Percentiles rank a stretch among this genome's conserved stretches.
Conservation (phyloP, 2,329 filamentous ascomycete species). For the Hypoxylon sp. region DNA sequence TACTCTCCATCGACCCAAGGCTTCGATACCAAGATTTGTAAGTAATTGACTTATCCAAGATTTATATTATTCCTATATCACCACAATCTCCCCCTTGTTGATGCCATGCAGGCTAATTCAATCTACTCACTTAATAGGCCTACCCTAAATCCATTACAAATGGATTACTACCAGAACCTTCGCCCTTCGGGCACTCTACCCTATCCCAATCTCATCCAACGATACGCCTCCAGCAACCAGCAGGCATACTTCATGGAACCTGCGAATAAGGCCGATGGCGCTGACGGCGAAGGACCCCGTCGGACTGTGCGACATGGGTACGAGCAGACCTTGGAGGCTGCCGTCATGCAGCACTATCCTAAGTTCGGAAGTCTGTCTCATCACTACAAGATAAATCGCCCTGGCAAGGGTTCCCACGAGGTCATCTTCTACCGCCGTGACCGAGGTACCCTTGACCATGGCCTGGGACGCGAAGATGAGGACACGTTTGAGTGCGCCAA, state of each 20-base stretch:
- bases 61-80: neutral
- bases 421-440: slow-evolving; percentile 29
- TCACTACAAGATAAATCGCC: neutral
- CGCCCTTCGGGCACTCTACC: slow-evolving; percentile 21
- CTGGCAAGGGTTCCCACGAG: neutral
- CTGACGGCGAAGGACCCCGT: neutral
- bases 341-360: neutral
- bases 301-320: neutral
- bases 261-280: slow-evolving; percentile 2
- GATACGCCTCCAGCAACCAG: neutral
- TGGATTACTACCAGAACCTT: slow-evolving; percentile 35
- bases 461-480: slow-evolving; percentile 6
- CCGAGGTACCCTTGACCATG: slow-evolving; percentile 28
- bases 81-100: neutral
- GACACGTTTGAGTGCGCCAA: slow-evolving; percentile 43
- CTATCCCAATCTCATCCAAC: slow-evolving; percentile 21
- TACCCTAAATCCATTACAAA: neutral
- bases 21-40: neutral
- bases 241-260: slow-evolving; percentile 34
- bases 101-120: neutral
- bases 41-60: neutral
- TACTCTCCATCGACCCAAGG: neutral
- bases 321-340: neutral
- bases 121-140: neutral
- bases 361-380: slow-evolving; percentile 27